phyloP scores from a whole-genome alignment of 2,329 filamentous ascomycete species.

The Paracoccidioides lutzii region DNA sequence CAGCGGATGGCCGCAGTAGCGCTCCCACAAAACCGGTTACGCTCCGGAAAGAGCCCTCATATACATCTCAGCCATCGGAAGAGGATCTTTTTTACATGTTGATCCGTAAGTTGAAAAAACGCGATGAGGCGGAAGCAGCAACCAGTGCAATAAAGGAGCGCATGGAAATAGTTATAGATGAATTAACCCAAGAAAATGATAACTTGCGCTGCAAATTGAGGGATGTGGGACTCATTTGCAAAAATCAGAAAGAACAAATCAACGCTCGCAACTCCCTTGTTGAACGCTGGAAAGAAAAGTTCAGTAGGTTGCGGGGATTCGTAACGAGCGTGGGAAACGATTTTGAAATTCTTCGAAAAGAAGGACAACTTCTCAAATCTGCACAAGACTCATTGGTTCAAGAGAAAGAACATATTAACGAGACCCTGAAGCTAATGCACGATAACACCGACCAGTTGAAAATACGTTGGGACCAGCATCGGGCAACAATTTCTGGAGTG shows the following conservation, averaged over 20 bases:
- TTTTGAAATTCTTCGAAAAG: constrained; percentile 20
- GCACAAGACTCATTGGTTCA: constrained; percentile 14
- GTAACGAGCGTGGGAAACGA: constrained; percentile 24
- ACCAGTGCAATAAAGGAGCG: constrained; percentile 14
- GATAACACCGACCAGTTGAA: constrained; percentile 12
- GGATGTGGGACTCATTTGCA: constrained; percentile 9
- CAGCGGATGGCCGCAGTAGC: neutral
- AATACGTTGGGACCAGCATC: constrained; percentile 11
- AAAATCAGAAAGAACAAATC: constrained; percentile 14
- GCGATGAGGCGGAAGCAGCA: constrained; percentile 22
- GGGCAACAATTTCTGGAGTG: constrained; percentile 12
- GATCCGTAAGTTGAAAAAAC: constrained; percentile 21
- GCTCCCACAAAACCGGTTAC: neutral
- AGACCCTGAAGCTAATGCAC: constrained; percentile 16
- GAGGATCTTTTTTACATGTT: constrained; percentile 26
- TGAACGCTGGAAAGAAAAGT: constrained; percentile 24
- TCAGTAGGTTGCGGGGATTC: constrained; percentile 21
- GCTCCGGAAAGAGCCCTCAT: neutral
- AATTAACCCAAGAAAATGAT: constrained; percentile 19
- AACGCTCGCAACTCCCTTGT: constrained; percentile 15
- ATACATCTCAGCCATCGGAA: constrained; percentile 17
- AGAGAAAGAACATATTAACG: constrained; percentile 17
- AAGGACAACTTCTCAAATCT: constrained; percentile 19
- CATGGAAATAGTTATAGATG: constrained; percentile 16
- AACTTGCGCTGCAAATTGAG: constrained; percentile 16